Evolutionary conservation across 768 basidiomycete genomes (phyloP).

Genomic region (Lentinula detonsa): DNA sequence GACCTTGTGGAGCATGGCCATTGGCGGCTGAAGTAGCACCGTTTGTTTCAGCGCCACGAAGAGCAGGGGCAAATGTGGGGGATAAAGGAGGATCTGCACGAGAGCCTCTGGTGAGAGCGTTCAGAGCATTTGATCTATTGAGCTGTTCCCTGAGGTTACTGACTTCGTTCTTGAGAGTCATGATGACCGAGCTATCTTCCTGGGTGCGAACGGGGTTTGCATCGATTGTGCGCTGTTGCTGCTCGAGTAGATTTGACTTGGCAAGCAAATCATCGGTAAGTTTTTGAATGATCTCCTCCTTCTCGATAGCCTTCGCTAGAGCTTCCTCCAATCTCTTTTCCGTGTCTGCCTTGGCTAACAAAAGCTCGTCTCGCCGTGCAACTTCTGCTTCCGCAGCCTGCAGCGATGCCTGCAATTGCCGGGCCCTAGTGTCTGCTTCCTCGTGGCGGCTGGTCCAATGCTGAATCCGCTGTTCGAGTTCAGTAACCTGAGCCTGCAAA

Average conservation of each 20-base stretch:
- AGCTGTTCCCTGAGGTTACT: constrained; percentile 91
- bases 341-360: constrained; percentile 69
- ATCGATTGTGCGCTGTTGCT: constrained; percentile 68
- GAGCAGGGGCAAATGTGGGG: constrained; percentile 79
- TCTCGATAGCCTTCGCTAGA: constrained; percentile 64
- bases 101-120: constrained; percentile 70
- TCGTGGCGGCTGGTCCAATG: constrained; percentile 85
- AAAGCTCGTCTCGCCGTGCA: constrained; percentile 65
- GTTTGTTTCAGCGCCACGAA: constrained; percentile 49
- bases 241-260: constrained; percentile 72
- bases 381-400: constrained; percentile 67
- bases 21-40: constrained; percentile 33
- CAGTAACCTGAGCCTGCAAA: constrained; percentile 64
- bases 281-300: constrained; percentile 78
- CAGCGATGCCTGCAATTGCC: constrained; percentile 66
- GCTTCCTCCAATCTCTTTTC: constrained; percentile 81
- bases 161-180: constrained; percentile 88
- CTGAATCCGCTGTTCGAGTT: constrained; percentile 81
- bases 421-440: constrained; percentile 71
- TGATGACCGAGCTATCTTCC: constrained; percentile 84
- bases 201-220: constrained; percentile 55
- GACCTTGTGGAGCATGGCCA: constrained; percentile 28
- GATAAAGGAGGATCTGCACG: constrained; percentile 71
- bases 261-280: constrained; percentile 71
- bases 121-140: constrained; percentile 91